phyloP scores from a whole-genome alignment of 2,329 filamentous ascomycete genomes.

The Colletotrichum incanum region DNA sequence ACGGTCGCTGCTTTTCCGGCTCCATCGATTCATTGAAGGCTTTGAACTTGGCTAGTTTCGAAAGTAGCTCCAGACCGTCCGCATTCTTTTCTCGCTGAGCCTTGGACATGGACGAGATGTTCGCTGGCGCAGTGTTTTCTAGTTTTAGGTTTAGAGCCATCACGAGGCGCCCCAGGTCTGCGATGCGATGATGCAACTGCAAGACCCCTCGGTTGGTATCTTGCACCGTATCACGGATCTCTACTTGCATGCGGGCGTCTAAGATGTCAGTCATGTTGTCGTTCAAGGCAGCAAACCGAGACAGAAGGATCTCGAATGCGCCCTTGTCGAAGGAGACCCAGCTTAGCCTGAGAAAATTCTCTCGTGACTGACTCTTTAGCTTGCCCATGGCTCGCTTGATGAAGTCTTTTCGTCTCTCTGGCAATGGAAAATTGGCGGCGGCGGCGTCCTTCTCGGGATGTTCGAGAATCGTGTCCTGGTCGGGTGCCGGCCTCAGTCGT shows the following conservation, averaged over 20 bases:
- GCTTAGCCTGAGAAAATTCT: constrained; percentile 54
- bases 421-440: constrained; percentile 61
- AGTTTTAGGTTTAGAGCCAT: constrained; percentile 62
- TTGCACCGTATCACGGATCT: constrained; percentile 64
- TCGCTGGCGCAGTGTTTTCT: constrained; percentile 48
- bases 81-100: constrained; percentile 57
- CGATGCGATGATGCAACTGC: constrained; percentile 63
- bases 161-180: constrained; percentile 62
- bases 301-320: constrained; percentile 61
- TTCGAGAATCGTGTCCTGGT: constrained; percentile 53
- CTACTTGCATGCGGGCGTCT: constrained; percentile 62
- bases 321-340: constrained; percentile 65
- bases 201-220: constrained; percentile 64
- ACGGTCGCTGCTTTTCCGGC: constrained; percentile 40
- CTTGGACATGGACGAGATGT: constrained; percentile 52
- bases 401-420: constrained; percentile 58
- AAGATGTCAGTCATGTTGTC: constrained; percentile 65
- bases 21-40: constrained; percentile 66
- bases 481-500: constrained; percentile 53
- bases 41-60: constrained; percentile 65
- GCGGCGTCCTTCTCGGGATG: constrained; percentile 62
- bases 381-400: constrained; percentile 61
- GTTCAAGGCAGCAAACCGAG: constrained; percentile 61
- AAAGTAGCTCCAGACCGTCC: constrained; percentile 57
- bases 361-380: constrained; percentile 56